Evolutionary conservation across 768 basidiomycete species (phyloP).

Genomic region (Lactarius tabidus): DNA sequence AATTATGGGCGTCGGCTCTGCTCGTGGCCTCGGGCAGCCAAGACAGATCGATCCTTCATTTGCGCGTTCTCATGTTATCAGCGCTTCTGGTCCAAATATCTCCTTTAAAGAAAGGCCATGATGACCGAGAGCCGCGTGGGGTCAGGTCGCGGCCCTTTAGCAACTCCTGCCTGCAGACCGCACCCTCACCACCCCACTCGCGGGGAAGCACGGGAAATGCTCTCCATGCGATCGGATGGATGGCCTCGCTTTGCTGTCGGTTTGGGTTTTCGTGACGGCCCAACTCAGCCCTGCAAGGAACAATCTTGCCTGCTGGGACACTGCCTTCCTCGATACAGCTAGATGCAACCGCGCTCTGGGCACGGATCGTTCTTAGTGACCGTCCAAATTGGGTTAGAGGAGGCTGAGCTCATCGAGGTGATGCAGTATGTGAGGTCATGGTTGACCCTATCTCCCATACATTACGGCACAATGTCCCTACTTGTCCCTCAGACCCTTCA

Average conservation of each 20-base stretch:
- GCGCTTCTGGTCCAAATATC: slow-evolving; percentile 12
- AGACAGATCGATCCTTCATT: slow-evolving; percentile 13
- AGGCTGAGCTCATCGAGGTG: slow-evolving; percentile 9
- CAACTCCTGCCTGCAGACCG: neutral
- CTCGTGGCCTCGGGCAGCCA: slow-evolving; percentile 12
- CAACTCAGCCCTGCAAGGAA: neutral
- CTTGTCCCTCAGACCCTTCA: neutral
- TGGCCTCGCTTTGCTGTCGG: neutral
- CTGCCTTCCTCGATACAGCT: slow-evolving; percentile 9
- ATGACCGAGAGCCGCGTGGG: neutral
- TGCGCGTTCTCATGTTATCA: slow-evolving; percentile 5
- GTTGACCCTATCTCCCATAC: neutral
- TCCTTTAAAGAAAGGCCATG: slow-evolving; percentile 14
- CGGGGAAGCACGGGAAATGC: neutral
- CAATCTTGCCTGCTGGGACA: neutral
- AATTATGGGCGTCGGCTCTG: neutral
- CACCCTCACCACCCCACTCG: neutral
- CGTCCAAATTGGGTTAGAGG: neutral
- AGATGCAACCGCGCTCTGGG: slow-evolving; percentile 4
- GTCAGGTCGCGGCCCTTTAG: neutral
- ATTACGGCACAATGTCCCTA: slow-evolving; percentile 14
- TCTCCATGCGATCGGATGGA: neutral
- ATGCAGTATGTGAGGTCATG: slow-evolving; percentile 15
- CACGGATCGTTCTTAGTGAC: neutral
- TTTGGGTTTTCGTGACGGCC: neutral